phyloP scores from a whole-genome alignment of 1,284 basidiomycete genomes.

The Phylloporus sp. region DNA sequence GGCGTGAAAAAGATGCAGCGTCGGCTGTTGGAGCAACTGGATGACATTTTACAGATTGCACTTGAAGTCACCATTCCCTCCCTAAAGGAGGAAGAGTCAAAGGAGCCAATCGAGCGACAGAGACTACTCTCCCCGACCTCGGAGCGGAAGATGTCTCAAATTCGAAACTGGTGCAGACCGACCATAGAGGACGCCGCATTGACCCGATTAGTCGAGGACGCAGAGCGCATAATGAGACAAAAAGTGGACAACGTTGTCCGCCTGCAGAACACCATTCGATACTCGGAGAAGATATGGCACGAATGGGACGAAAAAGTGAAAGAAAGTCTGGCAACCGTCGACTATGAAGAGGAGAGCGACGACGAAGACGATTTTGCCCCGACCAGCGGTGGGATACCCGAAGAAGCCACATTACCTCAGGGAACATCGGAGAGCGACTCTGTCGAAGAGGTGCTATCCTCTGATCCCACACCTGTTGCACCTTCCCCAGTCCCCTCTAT shows the following conservation, averaged over 20 bases:
- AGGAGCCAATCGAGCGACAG: slow-evolving; percentile 92
- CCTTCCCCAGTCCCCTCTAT: slow-evolving; percentile 57
- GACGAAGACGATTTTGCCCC: slow-evolving; percentile 39
- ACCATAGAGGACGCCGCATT: slow-evolving; percentile 87
- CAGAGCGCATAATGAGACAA: slow-evolving; percentile 86
- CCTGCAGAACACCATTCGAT: slow-evolving; percentile 97
- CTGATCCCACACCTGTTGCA: slow-evolving; percentile 71
- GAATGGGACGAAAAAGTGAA: slow-evolving; percentile 96
- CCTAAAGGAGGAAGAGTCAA: slow-evolving; percentile 88
- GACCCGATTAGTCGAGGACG: slow-evolving; percentile 81
- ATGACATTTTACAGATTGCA: slow-evolving; percentile 83
- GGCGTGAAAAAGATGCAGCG: slow-evolving; percentile 84
- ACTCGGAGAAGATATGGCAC: slow-evolving; percentile 95
- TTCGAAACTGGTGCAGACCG: slow-evolving; percentile 86
- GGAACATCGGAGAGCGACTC: slow-evolving; percentile 49
- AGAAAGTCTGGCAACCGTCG: slow-evolving; percentile 58
- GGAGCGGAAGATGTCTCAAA: slow-evolving; percentile 80
- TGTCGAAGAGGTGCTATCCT: slow-evolving; percentile 44
- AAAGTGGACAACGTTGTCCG: slow-evolving; percentile 96
- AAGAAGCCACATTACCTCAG: slow-evolving; percentile 13
- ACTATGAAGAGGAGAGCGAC: slow-evolving; percentile 53
- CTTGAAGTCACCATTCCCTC: slow-evolving; percentile 88
- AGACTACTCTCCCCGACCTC: slow-evolving; percentile 85
- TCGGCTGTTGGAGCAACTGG: slow-evolving; percentile 80
- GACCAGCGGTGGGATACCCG: slow-evolving; percentile 42